Base-by-base conservation (phyloP, 768 basidiomycete species). In the Termitomyces sp. region DNA sequence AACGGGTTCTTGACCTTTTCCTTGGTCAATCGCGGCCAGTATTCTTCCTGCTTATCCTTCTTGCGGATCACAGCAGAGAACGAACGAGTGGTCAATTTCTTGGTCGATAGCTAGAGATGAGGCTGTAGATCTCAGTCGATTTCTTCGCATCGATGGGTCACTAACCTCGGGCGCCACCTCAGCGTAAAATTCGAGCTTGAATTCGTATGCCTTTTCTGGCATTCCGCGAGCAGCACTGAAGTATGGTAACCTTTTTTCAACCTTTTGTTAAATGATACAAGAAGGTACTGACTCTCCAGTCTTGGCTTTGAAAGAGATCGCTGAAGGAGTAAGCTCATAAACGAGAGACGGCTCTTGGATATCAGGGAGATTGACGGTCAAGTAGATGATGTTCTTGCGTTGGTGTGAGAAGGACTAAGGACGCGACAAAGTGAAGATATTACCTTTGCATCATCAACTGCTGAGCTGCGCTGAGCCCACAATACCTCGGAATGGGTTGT, bases 391-490 rank as follows among this genome's bases (percentile, higher is more conserved):
- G 74, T 97, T 97, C 95, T 96, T 62, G n/a, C 33, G 55, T 48
- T 59, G 64, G 57, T 51, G 5, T 55, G 28, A 40, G 38, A 49
- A 48, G 33, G 44, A 47, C 48, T n/a, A 61, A 60, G 35, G 63
- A 66, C 61, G 66, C 68, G 54, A 51, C 56, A 54, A 51, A 32
- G 44, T 44, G 48, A n/a, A 61, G 56, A 55, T 56, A 55, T 50
- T 50, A 91, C 95, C 80, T 95, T 95, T 50, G 79, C 80, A 35
- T 84, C 78, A 14, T 77, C 82, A 12, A 77, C 67, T 16, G 73
- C 80, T 43, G 85, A 89, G 79, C 88, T 92, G 66, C 96, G 86
- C 75, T 98, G 95, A 49, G 96, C 95, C 94, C 95, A 98, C 2
- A 95, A 81, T 38, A 96, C 79, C 75, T 97, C 94, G 40, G 95